Evolutionary conservation across 2,329 filamentous ascomycete genomes (phyloP), one percentile per base, ranked within the genome.

Genomic region (Neofusicoccum sp.): DNA sequence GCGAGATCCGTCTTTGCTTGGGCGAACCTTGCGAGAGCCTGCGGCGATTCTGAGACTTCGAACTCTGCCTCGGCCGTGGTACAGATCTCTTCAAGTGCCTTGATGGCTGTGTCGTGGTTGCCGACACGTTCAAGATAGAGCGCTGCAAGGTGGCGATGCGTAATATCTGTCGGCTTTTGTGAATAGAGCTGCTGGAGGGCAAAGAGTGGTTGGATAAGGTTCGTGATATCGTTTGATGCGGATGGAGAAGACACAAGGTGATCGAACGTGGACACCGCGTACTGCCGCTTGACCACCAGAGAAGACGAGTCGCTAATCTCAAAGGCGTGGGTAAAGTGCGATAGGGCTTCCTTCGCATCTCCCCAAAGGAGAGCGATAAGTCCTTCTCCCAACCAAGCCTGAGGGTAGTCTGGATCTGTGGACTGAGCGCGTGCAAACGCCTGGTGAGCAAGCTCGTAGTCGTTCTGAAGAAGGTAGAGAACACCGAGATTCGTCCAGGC

Each of bases 371-470:
- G 80, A 3, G 95, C 92, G 57, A 98, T 83, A 28, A 96, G 82
- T 0, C 91, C 93, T 75, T 98, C 93, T 1, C 95, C 95, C 6
- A 98, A 79, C 96, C 95, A 99, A 14, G 93, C 93, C 69, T 93
- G 87, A 0, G 92, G 87, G 70, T 93, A 96, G 65, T 97, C 93
- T 0, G 96, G 95, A 71, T 99, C 96, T 3, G 90, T 90, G 1
- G 93, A 96, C 73, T 99, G 95, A 3, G 93, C 91, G 64, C 91
- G 84, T 1, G 91, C 92, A 72, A 97, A 98, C 0, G 91, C 88
- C 66, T 93, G 86, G 68, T 96, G 96, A 5, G 95, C 92, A n/a
- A 97, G 82, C 69, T 92, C 84, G 20, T 87, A 75, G 68, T 99
- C 95, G 61, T 89, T 89, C 65, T 96, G 89, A 4, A 96, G 75